Evolutionary conservation across 2,329 filamentous ascomycete species (phyloP), one percentile per base, ranked within the genome.

Genomic region (Emmonsiellopsis sp.): DNA sequence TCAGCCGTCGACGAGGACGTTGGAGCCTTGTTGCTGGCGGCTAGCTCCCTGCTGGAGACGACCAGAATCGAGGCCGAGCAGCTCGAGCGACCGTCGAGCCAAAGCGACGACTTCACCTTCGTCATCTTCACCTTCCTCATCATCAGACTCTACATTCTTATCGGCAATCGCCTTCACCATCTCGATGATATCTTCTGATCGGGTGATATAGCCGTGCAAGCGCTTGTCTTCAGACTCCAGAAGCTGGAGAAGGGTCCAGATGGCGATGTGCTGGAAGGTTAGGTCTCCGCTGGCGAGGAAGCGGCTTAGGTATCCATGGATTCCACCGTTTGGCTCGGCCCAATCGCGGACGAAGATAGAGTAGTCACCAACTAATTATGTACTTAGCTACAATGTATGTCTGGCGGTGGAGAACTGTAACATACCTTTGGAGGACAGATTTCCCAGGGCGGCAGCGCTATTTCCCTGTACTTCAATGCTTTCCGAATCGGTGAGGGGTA

Each of bases 391-490:
- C 21, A 27, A 27, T 51, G 55, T 53, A 51, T 62, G 50, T 39
- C 33, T 39, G 6, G 2, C 10, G 37, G 6, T 56, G 53, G 8
- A 32, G 27, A n/a, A 43, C 21, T 36, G 31, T 43, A 10, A 63
- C 75, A 64, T 77, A 94, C 91, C 91, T 82, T 98, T 98, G 1
- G 91, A 96, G 5, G 92, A 97, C 27, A 98, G 75, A 67, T 98
- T 98, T 51, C 93, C 93, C 50, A 98, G 76, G 27, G 93, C 93
- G 21, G 93, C 93, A 44, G 93, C 93, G 68, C 93, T 97, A 72
- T 98, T 98, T 42, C 93, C 93, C 71, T 98, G 93, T 0, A 98
- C 93, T 68, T 98, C 93, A 51, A 98, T 95, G 68, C 92, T 97
- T 54, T 91, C 84, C 0, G 92, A 96, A 65, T 93, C 89, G 0